These are phyloP conservation scores for Podaxis mareebaensis DNA, from an alignment of 768 basidiomycete species.

Conservation along the genomic window DNA sequence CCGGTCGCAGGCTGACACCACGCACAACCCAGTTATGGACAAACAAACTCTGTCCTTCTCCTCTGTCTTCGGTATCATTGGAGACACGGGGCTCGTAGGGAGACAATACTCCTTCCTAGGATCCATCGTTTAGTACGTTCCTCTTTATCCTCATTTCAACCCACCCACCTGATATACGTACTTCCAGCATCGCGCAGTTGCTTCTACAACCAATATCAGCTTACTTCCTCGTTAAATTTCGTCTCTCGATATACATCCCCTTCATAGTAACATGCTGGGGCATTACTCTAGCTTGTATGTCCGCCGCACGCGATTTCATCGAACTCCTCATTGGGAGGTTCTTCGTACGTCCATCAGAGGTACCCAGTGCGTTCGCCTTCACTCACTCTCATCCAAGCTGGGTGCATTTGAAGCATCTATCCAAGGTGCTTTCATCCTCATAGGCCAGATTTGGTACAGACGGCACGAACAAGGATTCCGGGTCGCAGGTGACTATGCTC, in stretches of 20 bases:
- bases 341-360: constrained; percentile 26
- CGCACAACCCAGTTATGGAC: constrained; percentile 28
- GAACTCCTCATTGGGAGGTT: constrained; percentile 32
- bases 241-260: constrained; percentile 32
- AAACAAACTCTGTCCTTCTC: constrained; percentile 34
- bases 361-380: not conserved
- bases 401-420: constrained; percentile 35
- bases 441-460: constrained; percentile 36
- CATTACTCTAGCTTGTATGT: constrained; percentile 30
- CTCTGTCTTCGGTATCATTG: constrained; percentile 34
- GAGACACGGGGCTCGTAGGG: constrained; percentile 29
- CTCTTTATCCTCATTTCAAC: not conserved
- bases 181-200: constrained; percentile 31
- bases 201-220: constrained; percentile 34
- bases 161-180: not conserved
- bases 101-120: constrained; percentile 36
- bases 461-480: constrained; percentile 36
- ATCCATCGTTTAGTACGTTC: constrained; percentile 31
- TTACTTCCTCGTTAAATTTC: constrained; percentile 32
- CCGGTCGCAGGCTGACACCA: not conserved
- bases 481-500: constrained; percentile 25
- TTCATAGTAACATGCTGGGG: constrained; percentile 36
- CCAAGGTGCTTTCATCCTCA: constrained; percentile 30
- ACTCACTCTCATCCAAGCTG: constrained; percentile 23
- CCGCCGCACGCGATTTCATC: constrained; percentile 30